Conservation (phyloP, 2,329 filamentous ascomycete genomes). For the Pestalotiopsis sp. region DNA sequence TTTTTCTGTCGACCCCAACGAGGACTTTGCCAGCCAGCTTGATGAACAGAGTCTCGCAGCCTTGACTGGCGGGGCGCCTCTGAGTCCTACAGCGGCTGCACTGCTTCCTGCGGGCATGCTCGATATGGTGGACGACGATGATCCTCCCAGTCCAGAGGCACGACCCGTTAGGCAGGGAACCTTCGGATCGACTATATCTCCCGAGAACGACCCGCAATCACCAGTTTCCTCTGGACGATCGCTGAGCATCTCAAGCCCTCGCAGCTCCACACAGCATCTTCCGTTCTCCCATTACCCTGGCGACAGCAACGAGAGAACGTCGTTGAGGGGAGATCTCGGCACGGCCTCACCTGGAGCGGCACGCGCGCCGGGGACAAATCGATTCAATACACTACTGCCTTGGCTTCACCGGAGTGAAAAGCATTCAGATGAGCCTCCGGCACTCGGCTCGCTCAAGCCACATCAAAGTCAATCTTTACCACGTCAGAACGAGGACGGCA, state of each 20-base stretch:
- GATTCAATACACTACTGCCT: conserved; percentile 52
- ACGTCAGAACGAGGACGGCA: conserved; percentile 59
- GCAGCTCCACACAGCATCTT: conserved; percentile 61
- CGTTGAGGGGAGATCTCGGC: conserved; percentile 38
- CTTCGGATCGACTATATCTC: conserved; percentile 36
- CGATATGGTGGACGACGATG: conserved; percentile 64
- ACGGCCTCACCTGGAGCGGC: conserved; percentile 42
- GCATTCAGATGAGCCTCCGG: conserved; percentile 59
- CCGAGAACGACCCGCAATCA: conserved; percentile 57
- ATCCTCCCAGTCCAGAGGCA: conserved; percentile 48
- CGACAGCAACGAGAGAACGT: conserved; percentile 48
- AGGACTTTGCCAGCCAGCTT: conserved; percentile 45
- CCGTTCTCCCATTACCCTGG: conserved; percentile 52
- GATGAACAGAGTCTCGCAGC: conserved; percentile 66
- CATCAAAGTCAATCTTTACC: conserved; percentile 81
- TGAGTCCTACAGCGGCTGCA: conserved; percentile 77
- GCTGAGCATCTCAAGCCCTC: conserved; percentile 62
- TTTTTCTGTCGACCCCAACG: conserved; percentile 23
- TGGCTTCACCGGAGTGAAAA: conserved; percentile 67
- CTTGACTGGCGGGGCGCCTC: conserved; percentile 66
- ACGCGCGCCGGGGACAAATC: conserved; percentile 40
- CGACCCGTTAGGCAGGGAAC: conserved; percentile 34
- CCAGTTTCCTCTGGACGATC: conserved; percentile 62
- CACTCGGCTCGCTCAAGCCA: conserved; percentile 69
- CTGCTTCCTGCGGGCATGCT: conserved; percentile 71